These are phyloP conservation scores for Pterulicium gracile DNA, from an alignment of 1,284 basidiomycete species.

Conservation along the genomic window DNA sequence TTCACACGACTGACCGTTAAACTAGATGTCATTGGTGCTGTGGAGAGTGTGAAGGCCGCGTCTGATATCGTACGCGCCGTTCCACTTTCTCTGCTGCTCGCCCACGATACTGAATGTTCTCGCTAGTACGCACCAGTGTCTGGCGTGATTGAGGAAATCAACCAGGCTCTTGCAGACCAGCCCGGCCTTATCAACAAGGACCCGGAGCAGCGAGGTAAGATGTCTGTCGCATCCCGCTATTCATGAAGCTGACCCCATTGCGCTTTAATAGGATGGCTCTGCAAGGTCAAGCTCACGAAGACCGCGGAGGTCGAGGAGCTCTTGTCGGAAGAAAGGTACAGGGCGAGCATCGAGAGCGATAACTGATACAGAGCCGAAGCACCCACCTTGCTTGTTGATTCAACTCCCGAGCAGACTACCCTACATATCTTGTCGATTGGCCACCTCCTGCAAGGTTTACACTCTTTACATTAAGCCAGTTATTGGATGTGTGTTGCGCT, in stretches of 20 bases:
- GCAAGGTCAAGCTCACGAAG: slow-evolving; percentile 81
- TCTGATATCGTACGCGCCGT: slow-evolving; percentile 74
- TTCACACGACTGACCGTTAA: slow-evolving; percentile 5
- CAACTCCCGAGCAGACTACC: neutral
- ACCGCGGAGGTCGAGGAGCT: slow-evolving; percentile 71
- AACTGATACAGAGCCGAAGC: neutral
- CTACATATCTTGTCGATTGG: no score
- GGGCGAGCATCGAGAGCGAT: slow-evolving; percentile 50
- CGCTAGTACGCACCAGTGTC: slow-evolving; percentile 85
- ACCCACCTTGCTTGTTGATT: slow-evolving; percentile 1
- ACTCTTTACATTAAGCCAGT: no score
- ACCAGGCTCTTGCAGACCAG: slow-evolving; percentile 57
- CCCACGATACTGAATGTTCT: slow-evolving; percentile 3
- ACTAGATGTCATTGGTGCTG: slow-evolving; percentile 85
- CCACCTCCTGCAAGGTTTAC: no score
- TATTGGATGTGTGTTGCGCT: no score
- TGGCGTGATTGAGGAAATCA: slow-evolving; percentile 76
- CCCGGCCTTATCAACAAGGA: slow-evolving; percentile 87
- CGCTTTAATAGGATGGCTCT: slow-evolving; percentile 74
- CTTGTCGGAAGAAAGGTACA: slow-evolving; percentile 73
- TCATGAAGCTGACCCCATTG: slow-evolving; percentile 1
- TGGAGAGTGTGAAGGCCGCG: slow-evolving; percentile 97
- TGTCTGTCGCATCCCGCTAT: neutral
- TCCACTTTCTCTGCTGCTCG: slow-evolving; percentile 7
- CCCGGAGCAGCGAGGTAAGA: slow-evolving; percentile 74